Conservation (phyloP, 305 asterid species). For the Fraxinus floribunda region DNA sequence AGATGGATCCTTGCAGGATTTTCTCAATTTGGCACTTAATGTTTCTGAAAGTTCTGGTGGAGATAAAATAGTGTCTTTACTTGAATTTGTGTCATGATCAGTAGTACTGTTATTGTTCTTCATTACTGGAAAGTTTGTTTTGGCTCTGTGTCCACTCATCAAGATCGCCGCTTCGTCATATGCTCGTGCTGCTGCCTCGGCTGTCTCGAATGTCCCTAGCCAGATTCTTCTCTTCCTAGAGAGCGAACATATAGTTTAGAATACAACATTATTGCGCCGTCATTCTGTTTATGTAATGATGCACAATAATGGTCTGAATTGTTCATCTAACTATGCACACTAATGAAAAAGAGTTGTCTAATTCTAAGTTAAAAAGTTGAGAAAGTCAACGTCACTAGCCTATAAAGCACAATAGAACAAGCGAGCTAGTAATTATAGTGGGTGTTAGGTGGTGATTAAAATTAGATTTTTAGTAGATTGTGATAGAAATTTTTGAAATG, state of each 20-base stretch:
- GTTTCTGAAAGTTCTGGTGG: constrained; percentile 35
- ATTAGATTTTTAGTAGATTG: too few relatives aligned
- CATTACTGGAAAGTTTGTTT: constrained; percentile 56
- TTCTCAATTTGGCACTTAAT: constrained; percentile 60
- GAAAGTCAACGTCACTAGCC: neutral
- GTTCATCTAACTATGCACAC: neutral
- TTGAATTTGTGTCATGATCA: neutral
- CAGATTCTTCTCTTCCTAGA: constrained; percentile 80
- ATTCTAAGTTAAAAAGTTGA: neutral
- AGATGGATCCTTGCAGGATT: constrained; percentile 71
- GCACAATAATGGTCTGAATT: neutral
- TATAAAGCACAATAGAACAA: neutral
- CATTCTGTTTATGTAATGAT: neutral
- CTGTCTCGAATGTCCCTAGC: constrained; percentile 86
- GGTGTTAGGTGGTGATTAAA: too few relatives aligned
- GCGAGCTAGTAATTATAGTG: neutral
- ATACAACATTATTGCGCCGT: neutral
- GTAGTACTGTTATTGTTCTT: neutral
- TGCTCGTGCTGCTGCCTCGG: constrained; percentile 78
- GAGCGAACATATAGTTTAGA: neutral
- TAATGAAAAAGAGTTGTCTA: neutral
- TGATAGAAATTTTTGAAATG: too few relatives aligned
- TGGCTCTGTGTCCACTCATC: constrained; percentile 76
- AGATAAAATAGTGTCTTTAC: neutral
- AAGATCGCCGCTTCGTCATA: constrained; percentile 77